Evolutionary conservation across 139 green algal genomes (phyloP).

Genomic region (Chlorella ohadii): DNA sequence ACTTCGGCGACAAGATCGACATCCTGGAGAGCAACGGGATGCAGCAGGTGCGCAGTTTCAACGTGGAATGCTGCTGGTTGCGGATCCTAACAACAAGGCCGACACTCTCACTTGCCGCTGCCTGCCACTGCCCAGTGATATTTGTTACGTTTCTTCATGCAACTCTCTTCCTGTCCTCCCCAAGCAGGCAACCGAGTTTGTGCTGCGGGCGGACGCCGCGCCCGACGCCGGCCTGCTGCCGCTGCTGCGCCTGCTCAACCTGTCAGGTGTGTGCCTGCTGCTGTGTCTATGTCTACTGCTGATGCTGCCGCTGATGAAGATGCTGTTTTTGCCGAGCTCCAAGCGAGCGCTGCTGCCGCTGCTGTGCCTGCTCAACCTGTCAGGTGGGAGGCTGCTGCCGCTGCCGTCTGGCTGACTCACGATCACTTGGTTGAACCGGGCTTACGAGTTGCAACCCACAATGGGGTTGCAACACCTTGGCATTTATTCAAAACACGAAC

Average conservation of each 20-base stretch:
- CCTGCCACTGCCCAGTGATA: too few relatives aligned
- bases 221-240: slow-evolving; percentile 72
- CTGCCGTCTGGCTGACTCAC: too few relatives aligned
- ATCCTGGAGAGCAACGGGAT: slow-evolving; percentile 83
- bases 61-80: too few relatives aligned
- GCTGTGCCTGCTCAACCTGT: not conserved
- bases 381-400: not conserved
- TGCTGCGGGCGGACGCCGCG: slow-evolving; percentile 48
- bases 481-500: too few relatives aligned
- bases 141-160: too few relatives aligned
- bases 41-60: not conserved
- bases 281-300: not conserved
- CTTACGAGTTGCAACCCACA: too few relatives aligned
- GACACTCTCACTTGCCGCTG: too few relatives aligned
- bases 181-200: slow-evolving; percentile 47
- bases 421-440: too few relatives aligned
- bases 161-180: too few relatives aligned
- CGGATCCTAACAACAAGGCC: too few relatives aligned
- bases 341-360: not conserved
- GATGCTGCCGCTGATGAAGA: not conserved
- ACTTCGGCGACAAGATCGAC: slow-evolving; percentile 92
- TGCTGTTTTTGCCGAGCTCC: too few relatives aligned
- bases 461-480: too few relatives aligned
- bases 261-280: slow-evolving; percentile 49
- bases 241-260: slow-evolving; percentile 86